Evolutionary conservation across 2,329 filamentous ascomycete genomes (phyloP).

Genomic region (Aspergillus unguis): DNA sequence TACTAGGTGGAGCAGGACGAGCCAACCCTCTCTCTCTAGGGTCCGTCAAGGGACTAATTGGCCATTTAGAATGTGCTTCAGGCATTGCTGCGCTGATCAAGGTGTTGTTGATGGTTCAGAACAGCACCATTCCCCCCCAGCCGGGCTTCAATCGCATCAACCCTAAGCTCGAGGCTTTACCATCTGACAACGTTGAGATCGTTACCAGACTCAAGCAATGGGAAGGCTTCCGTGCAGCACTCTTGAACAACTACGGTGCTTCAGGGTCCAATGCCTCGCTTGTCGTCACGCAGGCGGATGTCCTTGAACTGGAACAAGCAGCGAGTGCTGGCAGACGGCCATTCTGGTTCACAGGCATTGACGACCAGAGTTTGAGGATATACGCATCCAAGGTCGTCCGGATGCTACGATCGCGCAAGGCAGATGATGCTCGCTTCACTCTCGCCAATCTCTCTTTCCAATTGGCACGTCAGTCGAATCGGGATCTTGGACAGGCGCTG

Average conservation of each 20-base stretch:
- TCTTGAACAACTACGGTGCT: neutral
- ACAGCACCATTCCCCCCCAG: neutral
- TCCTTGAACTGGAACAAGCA: too few species aligned
- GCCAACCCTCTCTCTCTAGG: constrained; percentile 18
- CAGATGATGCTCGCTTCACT: neutral
- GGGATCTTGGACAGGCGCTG: neutral
- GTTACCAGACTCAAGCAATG: neutral
- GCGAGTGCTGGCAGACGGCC: too few species aligned
- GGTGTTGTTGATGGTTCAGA: constrained; percentile 14
- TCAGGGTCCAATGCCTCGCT: neutral
- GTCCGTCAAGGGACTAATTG: constrained; percentile 30
- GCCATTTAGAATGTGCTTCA: constrained; percentile 27
- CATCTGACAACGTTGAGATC: neutral
- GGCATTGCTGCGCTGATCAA: constrained; percentile 25
- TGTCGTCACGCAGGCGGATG: neutral
- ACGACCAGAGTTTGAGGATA: neutral
- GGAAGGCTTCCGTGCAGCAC: neutral
- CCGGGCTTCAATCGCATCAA: neutral
- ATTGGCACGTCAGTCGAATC: neutral
- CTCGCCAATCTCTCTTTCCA: neutral
- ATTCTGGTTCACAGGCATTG: neutral
- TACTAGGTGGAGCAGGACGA: neutral
- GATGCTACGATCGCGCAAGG: neutral
- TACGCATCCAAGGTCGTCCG: neutral
- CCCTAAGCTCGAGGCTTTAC: neutral